Conservation (phyloP, 148 eudicot species). For the Rhododendron molle region DNA sequence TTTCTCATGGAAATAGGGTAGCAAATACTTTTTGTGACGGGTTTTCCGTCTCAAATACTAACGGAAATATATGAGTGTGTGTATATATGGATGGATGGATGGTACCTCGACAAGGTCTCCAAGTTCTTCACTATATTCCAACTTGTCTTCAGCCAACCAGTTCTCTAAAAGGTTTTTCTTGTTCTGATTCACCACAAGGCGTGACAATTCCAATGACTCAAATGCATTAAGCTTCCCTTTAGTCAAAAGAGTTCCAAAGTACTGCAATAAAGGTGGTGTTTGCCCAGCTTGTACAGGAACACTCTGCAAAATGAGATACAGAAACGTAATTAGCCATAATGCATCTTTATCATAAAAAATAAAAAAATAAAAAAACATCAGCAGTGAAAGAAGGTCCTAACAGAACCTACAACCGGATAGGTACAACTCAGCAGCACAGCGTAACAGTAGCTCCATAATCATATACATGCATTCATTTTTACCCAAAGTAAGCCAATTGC, state of each 20-base stretch:
- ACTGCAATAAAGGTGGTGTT: constrained; percentile 91
- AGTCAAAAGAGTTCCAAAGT: constrained; percentile 89
- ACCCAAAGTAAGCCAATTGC: not conserved
- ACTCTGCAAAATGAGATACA: constrained; percentile 56
- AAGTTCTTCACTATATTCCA: constrained; percentile 98
- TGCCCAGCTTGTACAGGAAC: constrained; percentile 99
- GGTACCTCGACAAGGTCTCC: constrained; percentile 96
- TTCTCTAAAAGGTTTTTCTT: constrained; percentile 93
- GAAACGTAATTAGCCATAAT: not conserved
- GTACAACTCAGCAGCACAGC: not conserved
- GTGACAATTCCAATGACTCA: constrained; percentile 91
- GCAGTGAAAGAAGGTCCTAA: not conserved
- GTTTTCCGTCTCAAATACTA: too few relatives aligned
- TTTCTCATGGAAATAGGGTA: too few relatives aligned
- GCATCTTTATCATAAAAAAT: not conserved
- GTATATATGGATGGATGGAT: not conserved
- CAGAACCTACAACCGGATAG: not conserved
- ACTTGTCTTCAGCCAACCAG: constrained; percentile 96
- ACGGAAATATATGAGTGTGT: not conserved
- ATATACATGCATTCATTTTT: not conserved
- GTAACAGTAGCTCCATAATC: not conserved
- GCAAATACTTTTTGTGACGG: too few relatives aligned
- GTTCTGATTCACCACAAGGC: constrained; percentile 95
- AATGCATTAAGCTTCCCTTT: constrained; percentile 93
- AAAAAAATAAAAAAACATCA: not conserved